These are phyloP conservation scores for Melanopsichium pennsylvanicum DNA, from an alignment of 1,284 basidiomycete species.

Conservation along the genomic window DNA sequence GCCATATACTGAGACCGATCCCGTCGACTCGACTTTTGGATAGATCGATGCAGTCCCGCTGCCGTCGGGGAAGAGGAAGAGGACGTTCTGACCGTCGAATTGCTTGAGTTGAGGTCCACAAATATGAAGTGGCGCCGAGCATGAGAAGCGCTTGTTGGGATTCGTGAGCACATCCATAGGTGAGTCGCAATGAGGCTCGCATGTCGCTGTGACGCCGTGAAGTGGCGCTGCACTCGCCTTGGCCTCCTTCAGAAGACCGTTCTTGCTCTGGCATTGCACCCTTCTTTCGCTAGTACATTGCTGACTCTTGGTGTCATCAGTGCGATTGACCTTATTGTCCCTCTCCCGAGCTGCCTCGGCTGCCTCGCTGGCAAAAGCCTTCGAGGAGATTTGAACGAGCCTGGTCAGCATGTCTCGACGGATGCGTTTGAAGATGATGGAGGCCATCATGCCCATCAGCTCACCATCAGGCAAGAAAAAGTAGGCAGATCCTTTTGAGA, in stretches of 20 bases:
- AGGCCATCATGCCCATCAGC: slow-evolving; percentile 38
- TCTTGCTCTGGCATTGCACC: background rate
- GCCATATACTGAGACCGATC: slow-evolving; percentile 28
- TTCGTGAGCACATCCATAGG: slow-evolving; percentile 29
- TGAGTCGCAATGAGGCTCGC: slow-evolving; percentile 2
- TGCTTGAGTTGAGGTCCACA: slow-evolving; percentile 14
- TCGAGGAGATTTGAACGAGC: slow-evolving; percentile 36
- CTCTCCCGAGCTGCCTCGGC: slow-evolving; percentile 10
- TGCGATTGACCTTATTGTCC: background rate
- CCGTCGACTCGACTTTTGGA: slow-evolving; percentile 1
- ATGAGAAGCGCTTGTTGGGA: slow-evolving; percentile 11
- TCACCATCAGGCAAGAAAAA: slow-evolving; percentile 28
- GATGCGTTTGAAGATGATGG: slow-evolving; percentile 42
- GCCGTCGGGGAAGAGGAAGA: slow-evolving; percentile 42
- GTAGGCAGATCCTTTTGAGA: slow-evolving; percentile 33
- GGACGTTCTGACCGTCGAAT: slow-evolving; percentile 14
- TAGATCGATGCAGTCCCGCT: slow-evolving; percentile 26
- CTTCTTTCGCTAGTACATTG: background rate
- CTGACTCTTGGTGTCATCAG: background rate
- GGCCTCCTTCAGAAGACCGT: too few species aligned
- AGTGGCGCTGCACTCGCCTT: background rate
- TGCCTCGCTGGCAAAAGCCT: slow-evolving; percentile 32
- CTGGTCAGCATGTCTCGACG: slow-evolving; percentile 32
- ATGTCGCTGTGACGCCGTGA: background rate
- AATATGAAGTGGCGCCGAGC: slow-evolving; percentile 19